These are phyloP conservation scores for Metschnikowia vanudenii DNA, from an alignment of 805 yeast genomes.

Conservation along the genomic window DNA sequence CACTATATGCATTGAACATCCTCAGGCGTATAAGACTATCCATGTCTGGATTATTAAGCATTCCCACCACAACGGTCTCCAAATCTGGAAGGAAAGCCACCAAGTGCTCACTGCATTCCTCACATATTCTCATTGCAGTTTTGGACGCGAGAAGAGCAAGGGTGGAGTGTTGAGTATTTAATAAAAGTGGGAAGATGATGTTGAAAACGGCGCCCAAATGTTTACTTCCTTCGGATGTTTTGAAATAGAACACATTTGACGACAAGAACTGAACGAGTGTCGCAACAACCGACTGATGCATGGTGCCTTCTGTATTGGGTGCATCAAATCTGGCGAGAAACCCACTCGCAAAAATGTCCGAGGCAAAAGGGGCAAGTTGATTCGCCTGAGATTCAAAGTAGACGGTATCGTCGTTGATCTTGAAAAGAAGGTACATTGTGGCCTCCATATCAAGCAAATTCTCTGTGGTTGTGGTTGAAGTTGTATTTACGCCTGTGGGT, in stretches of 20 bases:
- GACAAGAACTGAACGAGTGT: slow-evolving; percentile 40
- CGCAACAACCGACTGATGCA: slow-evolving; percentile 21
- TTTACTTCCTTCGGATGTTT: slow-evolving; percentile 39
- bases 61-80: slow-evolving; percentile 46
- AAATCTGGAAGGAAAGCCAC: slow-evolving; percentile 45
- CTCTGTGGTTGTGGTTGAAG: neutral
- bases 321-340: slow-evolving; percentile 22
- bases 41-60: slow-evolving; percentile 41
- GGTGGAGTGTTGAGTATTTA: slow-evolving; percentile 36
- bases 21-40: slow-evolving; percentile 55
- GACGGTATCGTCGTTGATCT: slow-evolving; percentile 52
- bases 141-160: slow-evolving; percentile 40
- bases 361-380: slow-evolving; percentile 26
- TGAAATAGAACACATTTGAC: slow-evolving; percentile 59
- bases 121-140: slow-evolving; percentile 59
- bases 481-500: neutral
- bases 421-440: slow-evolving; percentile 55
- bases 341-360: slow-evolving; percentile 24
- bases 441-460: slow-evolving; percentile 50
- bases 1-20: slow-evolving; percentile 59
- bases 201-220: slow-evolving; percentile 53
- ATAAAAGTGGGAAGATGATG: slow-evolving; percentile 45
- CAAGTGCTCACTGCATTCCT: slow-evolving; percentile 48
- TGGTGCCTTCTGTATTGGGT: slow-evolving; percentile 8
- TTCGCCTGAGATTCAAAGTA: slow-evolving; percentile 32